Evolutionary conservation across 1,284 basidiomycete genomes (phyloP), one percentile per base, ranked within the genome.

Genomic region (Sanguinoderma infundibulare): DNA sequence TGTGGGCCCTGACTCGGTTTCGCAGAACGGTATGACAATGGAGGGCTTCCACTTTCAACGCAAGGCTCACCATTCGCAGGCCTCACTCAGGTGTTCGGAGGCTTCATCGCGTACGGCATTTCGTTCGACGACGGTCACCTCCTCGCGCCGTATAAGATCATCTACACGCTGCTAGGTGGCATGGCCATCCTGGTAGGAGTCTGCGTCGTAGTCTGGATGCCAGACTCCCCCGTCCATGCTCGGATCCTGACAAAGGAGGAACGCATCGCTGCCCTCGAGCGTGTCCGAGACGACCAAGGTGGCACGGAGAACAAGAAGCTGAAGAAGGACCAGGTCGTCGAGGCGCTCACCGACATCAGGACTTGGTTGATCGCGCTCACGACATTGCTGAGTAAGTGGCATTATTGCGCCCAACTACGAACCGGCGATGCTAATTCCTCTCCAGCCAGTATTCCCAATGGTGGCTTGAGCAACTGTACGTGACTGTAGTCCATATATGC

Each of bases 281-380:
- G 89, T 40, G 84, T 91, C n/a, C 82, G 86, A 36, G 80, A 87
- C 63, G 87, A 90, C 64, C 83, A 87, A 68, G 84, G 83, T 38
- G 90, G 89, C 0, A 87, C 82, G 0, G 80, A 83, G 67, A 88
- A 87, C 73, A 84, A 83, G 72, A 79, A 75, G 3, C 74, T 86
- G 69, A 90, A 91, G 77, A 82, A 77, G 68, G 77, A 83, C 4
- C 87, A 90, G 70, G 76, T 85, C 20, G 69, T 80, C 34, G 87
- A 90, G 69, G 85, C 87, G 0, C 56, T 88, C 5, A 74, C 72
- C 4, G 89, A 91, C 69, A 63, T 85, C n/a, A 77, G 86, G 35
- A 87, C 87, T 0, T 89, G 86, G 86, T 66, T 89, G 20, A 81
- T 90, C 47, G 81, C 87, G 14, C 67, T 89, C 22, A 80, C 84